These are phyloP conservation scores for Mariannaea elegans DNA, from an alignment of 2,329 filamentous ascomycete species.

Conservation along the genomic window DNA sequence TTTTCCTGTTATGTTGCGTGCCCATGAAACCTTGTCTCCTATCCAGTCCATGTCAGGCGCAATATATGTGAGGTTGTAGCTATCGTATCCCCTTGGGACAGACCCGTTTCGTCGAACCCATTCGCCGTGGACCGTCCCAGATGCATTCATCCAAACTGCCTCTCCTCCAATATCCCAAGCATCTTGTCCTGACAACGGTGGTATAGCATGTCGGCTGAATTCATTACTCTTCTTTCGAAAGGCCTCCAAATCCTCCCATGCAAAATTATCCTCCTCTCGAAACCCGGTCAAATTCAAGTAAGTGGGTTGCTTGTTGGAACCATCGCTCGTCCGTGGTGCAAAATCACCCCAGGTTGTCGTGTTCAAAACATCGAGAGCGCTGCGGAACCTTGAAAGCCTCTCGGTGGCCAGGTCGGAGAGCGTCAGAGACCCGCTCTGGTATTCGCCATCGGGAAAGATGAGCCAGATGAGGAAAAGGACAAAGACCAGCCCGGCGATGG, in stretches of 20 bases:
- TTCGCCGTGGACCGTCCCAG: constrained; percentile 78
- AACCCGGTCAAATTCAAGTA: constrained; percentile 82
- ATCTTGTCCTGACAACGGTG: constrained; percentile 52
- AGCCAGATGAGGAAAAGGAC: constrained; percentile 51
- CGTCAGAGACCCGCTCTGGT: constrained; percentile 43
- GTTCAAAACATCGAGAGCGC: constrained; percentile 63
- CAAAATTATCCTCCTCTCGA: constrained; percentile 75
- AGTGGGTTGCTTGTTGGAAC: constrained; percentile 47
- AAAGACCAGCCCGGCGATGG: constrained; percentile 42
- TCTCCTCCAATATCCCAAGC: constrained; percentile 51
- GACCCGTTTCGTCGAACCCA: constrained; percentile 71
- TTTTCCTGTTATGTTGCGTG: constrained; percentile 80
- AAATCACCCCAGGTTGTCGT: constrained; percentile 69
- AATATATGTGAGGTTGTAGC: constrained; percentile 71
- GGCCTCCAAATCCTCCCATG: constrained; percentile 76
- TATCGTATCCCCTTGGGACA: constrained; percentile 55
- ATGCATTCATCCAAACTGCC: constrained; percentile 79
- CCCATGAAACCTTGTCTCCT: constrained; percentile 67
- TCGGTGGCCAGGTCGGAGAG: constrained; percentile 50
- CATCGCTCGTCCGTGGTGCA: constrained; percentile 49
- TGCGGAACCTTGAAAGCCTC: constrained; percentile 61
- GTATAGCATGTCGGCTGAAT: constrained; percentile 64
- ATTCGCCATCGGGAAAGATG: constrained; percentile 49
- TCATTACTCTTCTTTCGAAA: constrained; percentile 73
- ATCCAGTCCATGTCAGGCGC: constrained; percentile 74